Base-by-base conservation (phyloP, 805 yeast species). In the Ogataea allantospora region DNA sequence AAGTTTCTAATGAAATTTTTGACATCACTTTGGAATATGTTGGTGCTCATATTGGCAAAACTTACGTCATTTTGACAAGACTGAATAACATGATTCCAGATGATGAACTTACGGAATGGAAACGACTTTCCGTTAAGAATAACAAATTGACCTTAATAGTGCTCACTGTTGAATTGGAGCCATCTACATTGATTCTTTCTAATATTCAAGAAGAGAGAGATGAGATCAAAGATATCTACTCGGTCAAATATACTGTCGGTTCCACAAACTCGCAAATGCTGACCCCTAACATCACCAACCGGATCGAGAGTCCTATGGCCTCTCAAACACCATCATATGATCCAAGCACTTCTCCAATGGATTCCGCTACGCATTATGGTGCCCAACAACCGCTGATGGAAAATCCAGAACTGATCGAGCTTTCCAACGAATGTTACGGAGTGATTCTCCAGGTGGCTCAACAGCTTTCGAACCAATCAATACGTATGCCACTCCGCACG, bases 31-130 rank as follows among this genome's bases (percentile, higher is more conserved):
- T 68, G 33, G 63, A 64, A 1, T 60, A 81, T 17, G 63, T 71
- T 0, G 43, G 56, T 7, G 58, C 46, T 5, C 65, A 67, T 40
- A 73, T 68, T 10, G 80, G 80, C 1, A 78, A 77, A 57, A 71
- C 73, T 24, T 82, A 77, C 48, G 65, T 84, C 47, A 79, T 84
- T 2, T 61, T 85, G 32, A 81, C 93, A 0, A 68, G 95, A 47
- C 58, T 83, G 35, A 80, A 80, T 50, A 83, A 85, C 44, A 75
- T 83, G 38, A 75, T 85, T 26, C 88, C 89, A 0, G 95, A 85
- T 58, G 93, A 85, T 57, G 95, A 85, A 54, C 62, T 85, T 33
- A 70, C 83, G 35, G 86, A 83, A 53, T 82, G 93, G 89, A 80
- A 85, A 57, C 62, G 88, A 40, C 61, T 84, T 18, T 80, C 88